A percentile compares a stretch with the other conserved stretches of the same genome.
Conservation (phyloP, 1,284 basidiomycete genomes). For the Athelia psychrophila region DNA sequence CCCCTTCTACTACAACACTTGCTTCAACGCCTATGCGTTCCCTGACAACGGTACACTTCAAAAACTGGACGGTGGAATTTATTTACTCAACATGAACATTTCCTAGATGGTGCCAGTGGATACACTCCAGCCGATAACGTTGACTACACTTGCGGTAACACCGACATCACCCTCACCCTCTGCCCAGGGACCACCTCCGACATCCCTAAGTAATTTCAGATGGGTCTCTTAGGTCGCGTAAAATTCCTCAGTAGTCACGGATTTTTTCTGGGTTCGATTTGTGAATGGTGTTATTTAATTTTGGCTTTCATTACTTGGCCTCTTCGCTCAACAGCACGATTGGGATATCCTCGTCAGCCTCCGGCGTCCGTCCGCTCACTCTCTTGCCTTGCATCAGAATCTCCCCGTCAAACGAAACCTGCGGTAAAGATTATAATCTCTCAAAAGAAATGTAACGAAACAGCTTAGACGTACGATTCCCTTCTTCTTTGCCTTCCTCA, state of each 20-base stretch:
- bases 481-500: slow-evolving; percentile 2
- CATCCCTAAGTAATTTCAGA: not conserved
- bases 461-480: not conserved
- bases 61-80: slow-evolving; percentile 8
- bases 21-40: slow-evolving; percentile 28
- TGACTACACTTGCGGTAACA: slow-evolving; percentile 26
- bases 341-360: slow-evolving; percentile 6
- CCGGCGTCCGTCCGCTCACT: not conserved
- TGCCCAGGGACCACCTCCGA: slow-evolving; percentile 25
- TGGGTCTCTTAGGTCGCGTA: not conserved
- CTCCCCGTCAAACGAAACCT: slow-evolving; percentile 1
- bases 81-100: not conserved
- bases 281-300: not conserved
- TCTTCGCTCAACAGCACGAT: slow-evolving; percentile 27
- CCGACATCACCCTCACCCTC: slow-evolving; percentile 27
- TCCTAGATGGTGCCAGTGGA: slow-evolving; percentile 7
- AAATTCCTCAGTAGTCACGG: no score
- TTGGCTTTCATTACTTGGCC: slow-evolving; percentile 19
- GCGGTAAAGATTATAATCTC: not conserved
- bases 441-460: no score
- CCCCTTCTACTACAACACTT: slow-evolving; percentile 23
- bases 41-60: slow-evolving; percentile 27
- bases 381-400: not conserved
- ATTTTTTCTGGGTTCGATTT: not conserved
- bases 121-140: slow-evolving; percentile 22